Evolutionary conservation across 73 alveolate species (phyloP), one percentile per base, ranked within the genome.

Genomic region (Symbiodinium pilosum): DNA sequence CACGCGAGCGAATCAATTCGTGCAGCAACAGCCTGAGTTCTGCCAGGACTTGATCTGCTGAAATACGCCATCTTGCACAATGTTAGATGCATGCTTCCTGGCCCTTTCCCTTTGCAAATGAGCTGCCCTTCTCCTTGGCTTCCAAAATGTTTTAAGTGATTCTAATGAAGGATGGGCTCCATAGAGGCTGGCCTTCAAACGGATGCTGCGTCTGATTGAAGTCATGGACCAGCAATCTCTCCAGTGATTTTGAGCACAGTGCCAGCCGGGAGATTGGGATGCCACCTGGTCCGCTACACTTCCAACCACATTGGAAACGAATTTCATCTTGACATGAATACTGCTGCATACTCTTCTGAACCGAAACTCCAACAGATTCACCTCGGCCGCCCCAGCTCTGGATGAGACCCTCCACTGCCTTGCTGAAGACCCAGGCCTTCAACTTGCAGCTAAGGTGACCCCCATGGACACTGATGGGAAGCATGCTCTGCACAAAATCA

Each of bases 201-300:
- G 96, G 54, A 91, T 91, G 96, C 18, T 30, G 28, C 6, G 96
- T 91, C 77, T 69, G 75, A 75, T 91, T 91, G 87, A 91, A 91
- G 75, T 91, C 77, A 32, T 43, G 87, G 44, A 73, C 85, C 88
- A 69, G 6, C 73, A 18, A 36, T 0, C 40, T n/a, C 81, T 64
- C 81, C 30, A 14, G 59, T 14, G n/a, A n/a, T n/a, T n/a, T 38
- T 64, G 81, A 3, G 81, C 38, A 64, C 81, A 64, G 14, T 4
- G 81, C 81, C 81, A 64, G 81, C 81, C 30, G 39, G 81, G 81
- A 64, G 11, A 64, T 64, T 34, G 81, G 81, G 1, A 28, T 38
- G 30, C 34, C 32, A n/a, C 81, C 81, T 64, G 73, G 8, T 1
- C 73, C 32, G 0, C 73, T n/a, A n/a, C n/a, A n/a, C n/a, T n/a